These are phyloP conservation scores for Colletotrichum siamense DNA, from an alignment of 2,329 filamentous ascomycete genomes.

Conservation along the genomic window DNA sequence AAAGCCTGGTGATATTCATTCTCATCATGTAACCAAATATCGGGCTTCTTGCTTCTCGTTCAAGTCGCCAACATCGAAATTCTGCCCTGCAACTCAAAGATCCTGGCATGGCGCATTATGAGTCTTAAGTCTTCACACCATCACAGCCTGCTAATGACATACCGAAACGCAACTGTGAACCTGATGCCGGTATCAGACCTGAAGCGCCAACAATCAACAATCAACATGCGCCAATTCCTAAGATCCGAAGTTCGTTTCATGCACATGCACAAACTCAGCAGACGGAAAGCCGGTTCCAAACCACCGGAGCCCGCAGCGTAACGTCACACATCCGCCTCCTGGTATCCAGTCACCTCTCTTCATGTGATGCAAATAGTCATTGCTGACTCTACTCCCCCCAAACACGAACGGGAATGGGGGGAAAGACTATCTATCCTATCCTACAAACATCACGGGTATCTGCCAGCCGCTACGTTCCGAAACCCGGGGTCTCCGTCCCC, in stretches of 20 bases:
- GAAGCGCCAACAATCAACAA: not conserved
- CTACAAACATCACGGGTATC: not conserved
- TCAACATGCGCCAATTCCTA: not conserved
- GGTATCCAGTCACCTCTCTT: not conserved
- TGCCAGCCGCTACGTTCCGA: not conserved
- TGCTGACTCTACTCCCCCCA: not conserved
- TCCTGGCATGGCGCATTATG: not conserved
- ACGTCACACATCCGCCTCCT: not conserved
- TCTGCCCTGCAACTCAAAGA: accelerated
- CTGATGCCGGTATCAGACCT: not conserved
- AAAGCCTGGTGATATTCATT: not conserved
- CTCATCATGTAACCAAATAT: too few species aligned
- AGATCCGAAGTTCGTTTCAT: not conserved
- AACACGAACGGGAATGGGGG: not conserved
- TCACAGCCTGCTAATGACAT: not conserved
- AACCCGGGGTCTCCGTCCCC: not conserved
- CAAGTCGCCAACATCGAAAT: not conserved
- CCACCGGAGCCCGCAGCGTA: not conserved
- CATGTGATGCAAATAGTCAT: not conserved
- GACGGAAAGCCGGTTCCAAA: not conserved
- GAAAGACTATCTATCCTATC: not conserved
- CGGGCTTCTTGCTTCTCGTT: not conserved
- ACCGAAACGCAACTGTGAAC: not conserved
- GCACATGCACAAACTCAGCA: not conserved
- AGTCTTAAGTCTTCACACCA: not conserved